Evolutionary conservation across 106 monocot genomes (phyloP).

Genomic region (Hemerocallis citrina): DNA sequence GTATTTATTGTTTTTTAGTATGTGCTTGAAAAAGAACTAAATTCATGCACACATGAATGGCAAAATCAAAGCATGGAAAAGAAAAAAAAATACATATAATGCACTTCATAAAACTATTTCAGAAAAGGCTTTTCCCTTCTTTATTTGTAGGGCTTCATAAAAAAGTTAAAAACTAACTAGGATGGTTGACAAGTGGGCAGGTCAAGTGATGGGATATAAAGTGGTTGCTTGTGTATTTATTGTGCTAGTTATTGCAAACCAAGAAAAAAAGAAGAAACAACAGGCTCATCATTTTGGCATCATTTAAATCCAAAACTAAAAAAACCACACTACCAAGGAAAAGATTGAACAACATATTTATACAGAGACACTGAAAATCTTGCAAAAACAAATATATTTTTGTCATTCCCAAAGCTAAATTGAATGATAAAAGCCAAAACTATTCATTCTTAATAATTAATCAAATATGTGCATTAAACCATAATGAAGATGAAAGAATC

Average conservation of each 20-base stretch:
- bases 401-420: conserved; percentile 10
- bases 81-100: no score
- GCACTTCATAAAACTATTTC: not conserved
- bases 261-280: not conserved
- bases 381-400: no score
- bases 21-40: no score
- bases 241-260: not conserved
- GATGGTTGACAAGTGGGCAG: not conserved
- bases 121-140: no score
- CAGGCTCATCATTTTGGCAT: conserved; percentile 15
- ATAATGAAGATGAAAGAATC: no score
- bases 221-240: conserved; percentile 1
- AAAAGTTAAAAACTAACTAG: not conserved
- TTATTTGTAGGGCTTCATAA: not conserved
- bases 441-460: no score
- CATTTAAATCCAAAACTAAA: conserved; percentile 6
- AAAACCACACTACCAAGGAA: conserved; percentile 9
- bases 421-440: not conserved
- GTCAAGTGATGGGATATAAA: not conserved
- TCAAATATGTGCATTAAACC: not conserved
- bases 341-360: conserved; percentile 1
- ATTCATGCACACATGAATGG: no score
- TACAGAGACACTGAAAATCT: no score
- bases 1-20: no score
- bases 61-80: no score